A percentile compares a stretch with the other conserved stretches of the same genome.
phyloP scores from a whole-genome alignment of 306 rosid genomes.

The Castanea crenata region DNA sequence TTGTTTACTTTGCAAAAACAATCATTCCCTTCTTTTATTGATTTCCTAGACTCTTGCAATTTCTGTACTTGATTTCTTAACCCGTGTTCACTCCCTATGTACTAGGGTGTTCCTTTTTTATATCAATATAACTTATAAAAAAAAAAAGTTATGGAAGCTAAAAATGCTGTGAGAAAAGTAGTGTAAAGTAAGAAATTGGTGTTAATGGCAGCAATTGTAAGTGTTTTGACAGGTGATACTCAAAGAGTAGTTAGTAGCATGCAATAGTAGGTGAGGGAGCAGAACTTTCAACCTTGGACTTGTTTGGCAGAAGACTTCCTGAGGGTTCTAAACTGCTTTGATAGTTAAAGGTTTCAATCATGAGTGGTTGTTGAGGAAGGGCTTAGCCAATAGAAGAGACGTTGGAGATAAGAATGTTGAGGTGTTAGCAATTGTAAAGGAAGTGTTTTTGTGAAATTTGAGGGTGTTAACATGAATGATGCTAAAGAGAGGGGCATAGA shows the following conservation, averaged over 20 bases:
- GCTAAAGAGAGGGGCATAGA: background rate
- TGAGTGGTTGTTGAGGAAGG: background rate
- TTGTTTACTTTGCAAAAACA: too few relatives aligned
- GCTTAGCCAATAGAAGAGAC: background rate
- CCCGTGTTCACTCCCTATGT: too few relatives aligned
- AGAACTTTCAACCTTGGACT: background rate
- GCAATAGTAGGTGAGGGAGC: background rate
- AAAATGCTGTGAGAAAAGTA: background rate
- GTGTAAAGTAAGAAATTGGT: background rate
- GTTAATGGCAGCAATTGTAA: background rate
- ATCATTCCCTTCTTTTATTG: too few relatives aligned
- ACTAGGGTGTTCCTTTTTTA: too few relatives aligned
- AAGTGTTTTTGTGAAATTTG: background rate
- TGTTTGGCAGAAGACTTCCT: background rate
- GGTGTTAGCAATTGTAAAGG: background rate
- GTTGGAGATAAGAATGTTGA: background rate
- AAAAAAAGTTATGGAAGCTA: background rate
- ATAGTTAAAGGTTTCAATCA: background rate
- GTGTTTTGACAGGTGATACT: background rate
- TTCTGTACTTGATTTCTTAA: too few relatives aligned
- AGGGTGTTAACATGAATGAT: background rate
- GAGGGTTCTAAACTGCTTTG: background rate
- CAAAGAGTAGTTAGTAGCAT: background rate
- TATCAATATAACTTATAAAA: too few relatives aligned
- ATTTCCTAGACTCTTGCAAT: too few relatives aligned